Base-by-base conservation (phyloP, 2,329 filamentous ascomycete genomes). In the Periglandula ipomoeae region DNA sequence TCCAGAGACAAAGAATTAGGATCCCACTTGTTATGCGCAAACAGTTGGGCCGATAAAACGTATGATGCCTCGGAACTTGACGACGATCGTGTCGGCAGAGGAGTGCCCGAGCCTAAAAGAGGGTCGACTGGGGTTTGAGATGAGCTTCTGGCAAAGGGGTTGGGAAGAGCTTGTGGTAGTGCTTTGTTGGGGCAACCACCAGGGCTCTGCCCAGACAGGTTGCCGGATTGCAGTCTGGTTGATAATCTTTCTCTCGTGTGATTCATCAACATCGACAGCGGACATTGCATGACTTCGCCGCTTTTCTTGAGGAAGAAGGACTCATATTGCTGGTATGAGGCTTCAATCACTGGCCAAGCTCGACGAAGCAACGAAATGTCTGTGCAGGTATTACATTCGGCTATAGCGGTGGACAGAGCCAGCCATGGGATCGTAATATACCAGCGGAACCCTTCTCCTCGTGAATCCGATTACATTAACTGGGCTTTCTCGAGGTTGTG, bases 381-480 rank as follows among this genome's bases (percentile, higher is more conserved):
- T 2, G 34, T 44, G 26, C 48, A 54, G 20, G 48, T 41, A 27
- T 47, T 47, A n/a, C 52, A 54, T 22, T 54, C 52, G 11, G 46
- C 46, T 24, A 54, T 47, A 10, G 52, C 46, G 5, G 48, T 47
- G 5, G 50, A 51, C 3, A 54, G 34, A n/a, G 50, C 43, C 26
- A 52, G 50, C 52, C 46, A 49, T 17, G 50, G 50, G 10, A 52
- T 43, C 3, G 40, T 50, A 5, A 50, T 40, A 10, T 46, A 52
- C 52, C 52, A 54, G 8, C 50, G 43, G 23, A 50, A 54, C 3
- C 43, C 48, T 19, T 54, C 50, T 2, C 48, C 50, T 3, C 52
- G 52, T 11, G 50, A 30, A 40, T 54, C 52, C 5, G 52, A 50
- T n/a, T 46, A 49, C 23, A 54, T 43, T 2, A 54, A 37, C 6